Base-by-base conservation (phyloP, 169 alveolate genomes). In the Cytauxzoon felis region DNA sequence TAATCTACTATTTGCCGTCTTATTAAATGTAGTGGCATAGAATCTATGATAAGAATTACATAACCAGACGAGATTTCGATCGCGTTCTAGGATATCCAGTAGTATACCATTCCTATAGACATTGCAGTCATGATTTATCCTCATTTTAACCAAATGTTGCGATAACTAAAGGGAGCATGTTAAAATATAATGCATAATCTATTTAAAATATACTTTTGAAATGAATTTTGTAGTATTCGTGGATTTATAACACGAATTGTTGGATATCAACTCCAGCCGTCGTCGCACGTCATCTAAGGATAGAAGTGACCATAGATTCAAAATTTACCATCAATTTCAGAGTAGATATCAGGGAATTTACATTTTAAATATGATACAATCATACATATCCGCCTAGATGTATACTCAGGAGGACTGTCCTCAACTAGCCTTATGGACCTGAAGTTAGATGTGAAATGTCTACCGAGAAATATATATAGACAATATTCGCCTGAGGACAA, bases 1-100 rank as follows among this genome's bases (percentile, higher is more conserved):
- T 26, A 76, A 43, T 47, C 53, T 76, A 47, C 82, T 70, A 47
- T 82, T 81, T 4, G 87, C 80, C 30, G 88, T 84, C 49, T 63
- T 62, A 48, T 84, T 82, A 56, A 84, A 80, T 16, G 81, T 79
- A 29, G 68, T 60, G 23, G 87, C 88, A 47, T 84, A 84, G 71
- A 80, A 84, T 38, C 87, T 82, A 68, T 84, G 91, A 29, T 84
- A 84, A 3, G 91, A 84, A 41, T 80, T 80, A 63, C 91, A 84
- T 40, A 79, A 52, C 91, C 91, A 84, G 0, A 84, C 91, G 21
- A 84, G 61, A 49, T 67, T 78, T 45, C 70, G 78, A 32, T 57
- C 80, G 42, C 64, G 66, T 64, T 84, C 91, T 57, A 84, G 41
- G 6, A 84, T 70, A 62, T 84, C 91, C 40, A 84, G 57, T 56